Evolutionary conservation across 768 basidiomycete species (phyloP), one percentile per base, ranked within the genome.

Genomic region (Termitomyces sp.): DNA sequence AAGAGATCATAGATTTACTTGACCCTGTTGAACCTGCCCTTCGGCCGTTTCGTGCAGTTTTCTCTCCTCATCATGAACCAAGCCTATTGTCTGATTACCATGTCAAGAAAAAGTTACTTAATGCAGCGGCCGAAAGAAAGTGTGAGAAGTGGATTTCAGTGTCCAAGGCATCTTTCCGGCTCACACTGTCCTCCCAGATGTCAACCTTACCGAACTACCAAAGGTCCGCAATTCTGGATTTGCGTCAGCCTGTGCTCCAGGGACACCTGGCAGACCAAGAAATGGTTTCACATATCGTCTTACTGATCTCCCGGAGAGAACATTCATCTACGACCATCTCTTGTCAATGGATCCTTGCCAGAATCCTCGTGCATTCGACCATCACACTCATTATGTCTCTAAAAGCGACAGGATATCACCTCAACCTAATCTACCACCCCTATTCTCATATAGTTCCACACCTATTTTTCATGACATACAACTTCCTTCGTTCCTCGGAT

Each of bases 361-460:
- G 12, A 72, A 80, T 55, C 75, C 76, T 7, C 64, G 69, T 48
- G 55, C 75, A 14, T 69, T 77, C 55, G 72, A 74, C 52, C 67
- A 72, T 0, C 79, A 82, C 58, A 77, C 76, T 0, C 76, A 79
- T 36, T 82, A 79, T 65, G 66, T 83, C 38, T 69, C 76, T 0
- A 72, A 77, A 57, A 63, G 71, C 5, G 36, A 51, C 0, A 79
- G 77, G 2, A 79, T 79, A 0, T 47, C 40, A 8, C 76, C 82
- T 2, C 67, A 70, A 50, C 63, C 48, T 2, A 67, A 69, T 0
- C 64, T 81, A 50, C 65, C 77, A 0, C 76, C 80, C 0, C 71
- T 74, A 6, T 82, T 85, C 61, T 73, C 82, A 5, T 74, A 74
- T 47, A 80, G 77, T 55, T 60, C 61, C 4, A 64, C 66, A 13